phyloP scores from a whole-genome alignment of 495 filamentous ascomycete species.

The Podospora pseudopauciseta region DNA sequence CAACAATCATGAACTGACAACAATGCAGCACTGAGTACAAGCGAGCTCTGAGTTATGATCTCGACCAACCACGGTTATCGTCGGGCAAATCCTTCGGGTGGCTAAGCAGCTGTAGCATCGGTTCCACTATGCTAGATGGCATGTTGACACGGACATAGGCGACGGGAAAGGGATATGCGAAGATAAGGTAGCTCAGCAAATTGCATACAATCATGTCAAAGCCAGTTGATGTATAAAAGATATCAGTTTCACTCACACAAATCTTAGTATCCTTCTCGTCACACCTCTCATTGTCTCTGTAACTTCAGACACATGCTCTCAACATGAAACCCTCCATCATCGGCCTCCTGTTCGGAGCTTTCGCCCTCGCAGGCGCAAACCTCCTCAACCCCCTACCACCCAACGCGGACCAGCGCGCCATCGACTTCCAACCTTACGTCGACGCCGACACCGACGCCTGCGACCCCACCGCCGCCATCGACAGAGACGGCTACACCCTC shows the following conservation, averaged over 20 bases:
- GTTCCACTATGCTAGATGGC: not conserved
- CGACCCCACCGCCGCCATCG: conserved; percentile 3
- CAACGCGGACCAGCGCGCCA: not conserved
- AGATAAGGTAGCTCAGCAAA: not conserved
- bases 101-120: not conserved
- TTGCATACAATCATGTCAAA: not conserved
- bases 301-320: not conserved
- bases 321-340: not conserved
- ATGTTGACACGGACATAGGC: not conserved
- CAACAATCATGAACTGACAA: not conserved
- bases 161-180: not conserved
- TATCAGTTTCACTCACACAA: not conserved
- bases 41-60: not conserved
- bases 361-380: not conserved
- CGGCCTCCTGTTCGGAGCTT: not conserved
- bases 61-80: not conserved
- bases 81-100: not conserved
- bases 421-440: not conserved
- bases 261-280: not conserved
- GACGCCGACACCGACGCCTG: conserved; percentile 1
- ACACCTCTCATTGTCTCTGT: not conserved
- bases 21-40: not conserved
- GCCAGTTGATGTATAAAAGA: not conserved
- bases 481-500: not conserved
- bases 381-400: not conserved